Conservation (phyloP, 2,329 filamentous ascomycete genomes). For the Alternaria alternata region DNA sequence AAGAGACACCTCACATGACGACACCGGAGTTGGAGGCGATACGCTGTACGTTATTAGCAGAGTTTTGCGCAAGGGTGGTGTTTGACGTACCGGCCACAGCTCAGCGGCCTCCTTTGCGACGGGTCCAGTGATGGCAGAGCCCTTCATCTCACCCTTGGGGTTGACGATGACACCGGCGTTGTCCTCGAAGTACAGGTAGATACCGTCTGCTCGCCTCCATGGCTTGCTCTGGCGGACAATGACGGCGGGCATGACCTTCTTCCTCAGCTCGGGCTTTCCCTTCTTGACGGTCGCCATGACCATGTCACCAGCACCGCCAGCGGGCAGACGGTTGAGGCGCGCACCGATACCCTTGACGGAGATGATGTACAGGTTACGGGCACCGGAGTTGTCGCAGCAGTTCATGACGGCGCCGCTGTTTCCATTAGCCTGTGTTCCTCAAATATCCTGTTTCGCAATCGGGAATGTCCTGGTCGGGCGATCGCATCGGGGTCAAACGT, state of each 20-base stretch:
- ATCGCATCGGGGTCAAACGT: constrained; percentile 62
- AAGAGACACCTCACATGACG: constrained; percentile 82
- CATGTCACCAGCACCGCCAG: constrained; percentile 99
- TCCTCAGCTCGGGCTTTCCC: constrained; percentile 99
- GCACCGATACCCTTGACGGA: constrained; percentile 98
- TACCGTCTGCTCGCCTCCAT: constrained; percentile 97
- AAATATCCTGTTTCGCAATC: constrained; percentile 13
- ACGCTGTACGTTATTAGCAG: constrained; percentile 69
- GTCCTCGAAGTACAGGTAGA: constrained; percentile 99
- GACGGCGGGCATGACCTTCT: constrained; percentile 99
- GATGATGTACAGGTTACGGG: constrained; percentile 99
- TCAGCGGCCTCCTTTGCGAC: constrained; percentile 99
- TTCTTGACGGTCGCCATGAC: constrained; percentile 99
- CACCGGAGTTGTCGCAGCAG: constrained; percentile 99
- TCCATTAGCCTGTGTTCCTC: constrained; percentile 38
- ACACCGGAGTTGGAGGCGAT: constrained; percentile 99
- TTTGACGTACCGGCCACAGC: constrained; percentile 87
- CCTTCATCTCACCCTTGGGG: constrained; percentile 99
- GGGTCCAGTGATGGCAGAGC: constrained; percentile 97
- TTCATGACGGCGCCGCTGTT: constrained; percentile 98
- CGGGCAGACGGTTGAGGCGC: constrained; percentile 95
- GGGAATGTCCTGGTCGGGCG: constrained; percentile 5
- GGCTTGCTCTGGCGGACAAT: constrained; percentile 99
- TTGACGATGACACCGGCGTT: constrained; percentile 99
- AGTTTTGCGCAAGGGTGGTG: background rate